These are phyloP conservation scores for Beauveria sp. DNA, from an alignment of 2,329 filamentous ascomycete genomes.

Conservation along the genomic window DNA sequence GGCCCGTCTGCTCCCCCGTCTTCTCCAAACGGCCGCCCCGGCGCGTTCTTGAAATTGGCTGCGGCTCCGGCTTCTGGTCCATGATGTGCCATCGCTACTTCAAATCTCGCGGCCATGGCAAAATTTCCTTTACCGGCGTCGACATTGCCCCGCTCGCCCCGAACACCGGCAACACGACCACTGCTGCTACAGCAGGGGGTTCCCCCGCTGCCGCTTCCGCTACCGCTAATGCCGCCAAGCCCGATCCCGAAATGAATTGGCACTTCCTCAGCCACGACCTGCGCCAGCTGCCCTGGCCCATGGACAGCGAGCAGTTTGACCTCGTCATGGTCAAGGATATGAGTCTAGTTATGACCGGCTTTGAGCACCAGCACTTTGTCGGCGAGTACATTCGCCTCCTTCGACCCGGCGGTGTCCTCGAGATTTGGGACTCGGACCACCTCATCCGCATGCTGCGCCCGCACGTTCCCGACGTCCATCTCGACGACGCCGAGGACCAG, in stretches of 20 bases:
- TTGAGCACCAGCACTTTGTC: conserved; percentile 46
- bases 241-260: conserved; percentile 73
- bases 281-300: conserved; percentile 66
- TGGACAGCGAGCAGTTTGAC: conserved; percentile 74
- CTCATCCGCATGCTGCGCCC: conserved; percentile 75
- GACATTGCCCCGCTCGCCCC: conserved; percentile 68
- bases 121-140: conserved; percentile 72
- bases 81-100: conserved; percentile 81
- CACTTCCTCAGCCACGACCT: conserved; percentile 83
- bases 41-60: conserved; percentile 78
- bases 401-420: conserved; percentile 68
- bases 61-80: conserved; percentile 85
- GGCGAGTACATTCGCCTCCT: conserved; percentile 74
- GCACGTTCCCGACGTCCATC: conserved; percentile 52
- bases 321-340: conserved; percentile 84
- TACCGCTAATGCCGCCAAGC: conserved; percentile 34
- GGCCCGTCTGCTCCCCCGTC: conserved; percentile 65
- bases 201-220: conserved; percentile 18
- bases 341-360: conserved; percentile 55
- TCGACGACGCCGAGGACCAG: conserved; percentile 43
- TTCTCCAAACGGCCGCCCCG: conserved; percentile 61
- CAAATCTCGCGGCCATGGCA: conserved; percentile 55
- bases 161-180: conserved; percentile 25
- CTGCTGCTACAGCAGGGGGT: conserved; percentile 19
- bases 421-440: conserved; percentile 87